Base-by-base conservation (phyloP, 1,284 basidiomycete genomes). In the Fomitopsis pinicola region DNA sequence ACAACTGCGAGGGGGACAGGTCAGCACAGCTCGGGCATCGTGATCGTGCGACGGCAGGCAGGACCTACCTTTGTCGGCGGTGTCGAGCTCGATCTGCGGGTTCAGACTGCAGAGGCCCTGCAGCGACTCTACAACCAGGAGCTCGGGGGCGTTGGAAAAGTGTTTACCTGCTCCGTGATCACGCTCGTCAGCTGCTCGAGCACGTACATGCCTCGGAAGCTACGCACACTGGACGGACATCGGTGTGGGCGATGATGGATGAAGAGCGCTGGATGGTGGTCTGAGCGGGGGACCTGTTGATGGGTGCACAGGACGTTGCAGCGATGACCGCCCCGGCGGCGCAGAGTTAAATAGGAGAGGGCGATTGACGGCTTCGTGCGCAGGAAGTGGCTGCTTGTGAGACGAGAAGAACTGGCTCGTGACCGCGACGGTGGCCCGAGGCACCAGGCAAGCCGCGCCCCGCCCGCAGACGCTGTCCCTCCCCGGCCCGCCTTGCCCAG, bases 61-160 rank as follows among this genome's bases (percentile, higher is more conserved):
- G 1, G 30, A 33, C 59, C 17, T 65, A 88, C 89, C 84, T 79
- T 85, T 91, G 72, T 87, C 82, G 36, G 78, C 75, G 5, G 77
- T 74, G 72, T 95, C 92, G 57, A 95, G 76, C 28, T 81, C 78
- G 59, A 95, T 75, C 50, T 82, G 77, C 0, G 91, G 87, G 72
- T 95, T 95, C 58, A 89, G 69, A 1, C 81, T 79, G 61, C 84
- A 85, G 28, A 96, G 77, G 5, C 93, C 94, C 62, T 81, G 76
- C 42, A 96, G 82, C 0, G 92, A 88, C 69, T 95, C 91, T 52
- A 87, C 72, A 26, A 95, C 92, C 48, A 95, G 82, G 5, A 83
- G 80, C 46, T 84, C 76, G 3, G 91, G 80, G 5, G 80, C 73
- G 71, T 94, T 93, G 60, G 91, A 65, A 65, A 95, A 85, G 76